phyloP scores from a whole-genome alignment of 225 moss, liverwort and hornwort species.

The Pseudoscleropodium purum region DNA sequence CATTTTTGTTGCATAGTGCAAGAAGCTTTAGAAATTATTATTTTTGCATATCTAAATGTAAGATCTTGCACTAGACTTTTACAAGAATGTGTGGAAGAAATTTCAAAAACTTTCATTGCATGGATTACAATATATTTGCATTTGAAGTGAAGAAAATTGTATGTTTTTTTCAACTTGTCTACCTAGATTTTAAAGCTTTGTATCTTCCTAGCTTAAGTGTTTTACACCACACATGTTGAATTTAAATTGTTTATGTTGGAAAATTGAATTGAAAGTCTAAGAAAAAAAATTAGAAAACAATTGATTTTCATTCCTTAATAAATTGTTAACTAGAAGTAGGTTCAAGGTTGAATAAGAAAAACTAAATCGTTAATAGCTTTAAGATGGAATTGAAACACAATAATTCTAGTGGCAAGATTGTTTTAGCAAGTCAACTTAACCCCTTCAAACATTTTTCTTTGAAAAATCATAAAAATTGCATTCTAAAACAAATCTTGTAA shows the following conservation, averaged over 20 bases:
- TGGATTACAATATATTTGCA: no score
- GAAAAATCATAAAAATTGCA: no score
- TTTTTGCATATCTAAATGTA: no score
- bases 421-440: background rate
- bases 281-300: background rate
- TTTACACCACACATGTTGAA: background rate
- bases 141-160: no score
- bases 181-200: no score
- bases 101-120: no score
- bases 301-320: background rate
- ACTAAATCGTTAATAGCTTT: background rate
- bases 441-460: background rate
- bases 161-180: background rate
- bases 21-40: no score
- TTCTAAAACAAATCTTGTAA: no score
- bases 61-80: no score
- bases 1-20: no score
- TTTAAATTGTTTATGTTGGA: background rate
- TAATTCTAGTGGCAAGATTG: rapidly evolving
- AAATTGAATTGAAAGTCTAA: background rate
- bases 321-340: background rate
- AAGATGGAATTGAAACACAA: background rate
- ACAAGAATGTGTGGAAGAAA: no score
- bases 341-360: background rate
- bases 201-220: no score